Conservation (phyloP, 106 monocot species). For the Acorus calamus region DNA sequence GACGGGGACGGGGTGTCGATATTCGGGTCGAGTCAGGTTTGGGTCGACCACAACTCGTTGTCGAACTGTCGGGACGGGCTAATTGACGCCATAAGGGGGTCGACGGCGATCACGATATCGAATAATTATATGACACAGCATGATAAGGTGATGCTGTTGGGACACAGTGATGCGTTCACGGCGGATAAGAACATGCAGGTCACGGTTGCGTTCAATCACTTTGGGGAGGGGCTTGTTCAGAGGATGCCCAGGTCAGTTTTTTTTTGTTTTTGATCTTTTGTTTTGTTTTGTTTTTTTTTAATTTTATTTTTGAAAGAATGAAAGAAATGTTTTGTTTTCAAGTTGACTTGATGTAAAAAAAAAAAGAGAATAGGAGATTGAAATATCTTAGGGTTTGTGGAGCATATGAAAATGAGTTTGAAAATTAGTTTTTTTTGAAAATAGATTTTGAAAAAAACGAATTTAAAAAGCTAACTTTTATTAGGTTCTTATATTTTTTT, state of each 20-base stretch:
- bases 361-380: no score
- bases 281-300: not conserved
- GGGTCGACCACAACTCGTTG: conserved; percentile 16
- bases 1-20: conserved; percentile 22
- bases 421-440: no score
- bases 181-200: conserved; percentile 20
- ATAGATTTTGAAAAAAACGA: no score
- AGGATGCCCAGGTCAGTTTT: conserved; percentile 17
- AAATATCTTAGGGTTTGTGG: no score
- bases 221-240: conserved; percentile 19
- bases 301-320: no score
- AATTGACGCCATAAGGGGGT: conserved; percentile 12
- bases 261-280: not conserved
- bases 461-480: no score
- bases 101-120: conserved; percentile 20
- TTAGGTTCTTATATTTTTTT: no score
- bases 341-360: no score
- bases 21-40: conserved; percentile 14
- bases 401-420: no score
- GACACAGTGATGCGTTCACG: conserved; percentile 9
- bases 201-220: conserved; percentile 22
- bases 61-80: conserved; percentile 16
- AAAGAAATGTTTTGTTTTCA: no score
- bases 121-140: conserved; percentile 19
- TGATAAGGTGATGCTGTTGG: conserved; percentile 22